phyloP scores from a whole-genome alignment of 768 basidiomycete species.

The Rhizopogon salebrosus region DNA sequence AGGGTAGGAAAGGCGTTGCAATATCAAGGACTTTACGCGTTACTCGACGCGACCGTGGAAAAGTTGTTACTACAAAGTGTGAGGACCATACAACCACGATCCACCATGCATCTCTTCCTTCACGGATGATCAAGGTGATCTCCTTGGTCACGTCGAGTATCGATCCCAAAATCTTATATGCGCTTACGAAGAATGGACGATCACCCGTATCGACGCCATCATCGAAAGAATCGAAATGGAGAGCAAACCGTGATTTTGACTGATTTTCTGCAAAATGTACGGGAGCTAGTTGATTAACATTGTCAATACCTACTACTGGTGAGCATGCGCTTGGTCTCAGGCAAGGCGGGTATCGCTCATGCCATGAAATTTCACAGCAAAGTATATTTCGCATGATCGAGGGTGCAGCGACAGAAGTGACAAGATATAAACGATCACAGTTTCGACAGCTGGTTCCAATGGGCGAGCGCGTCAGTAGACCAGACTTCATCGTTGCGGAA shows the following conservation, averaged over 20 bases:
- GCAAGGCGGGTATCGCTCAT: background rate
- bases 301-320: background rate
- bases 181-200: background rate
- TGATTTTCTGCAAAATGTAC: background rate
- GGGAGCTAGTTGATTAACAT: background rate
- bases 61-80: too few relatives aligned
- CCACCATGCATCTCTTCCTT: too few relatives aligned
- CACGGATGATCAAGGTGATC: background rate
- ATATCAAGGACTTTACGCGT: background rate
- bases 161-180: too few relatives aligned
- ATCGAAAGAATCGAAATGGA: background rate
- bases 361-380: background rate
- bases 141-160: background rate
- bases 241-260: background rate
- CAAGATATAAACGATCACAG: background rate
- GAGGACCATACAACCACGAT: too few relatives aligned
- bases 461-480: background rate
- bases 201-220: background rate
- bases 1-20: background rate
- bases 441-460: background rate
- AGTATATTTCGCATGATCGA: background rate
- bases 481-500: background rate
- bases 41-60: slow-evolving; percentile 13
- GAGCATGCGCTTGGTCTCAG: too few relatives aligned
- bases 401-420: background rate